Conservation (phyloP, 768 basidiomycete species). For the Dendrothele bispora region DNA sequence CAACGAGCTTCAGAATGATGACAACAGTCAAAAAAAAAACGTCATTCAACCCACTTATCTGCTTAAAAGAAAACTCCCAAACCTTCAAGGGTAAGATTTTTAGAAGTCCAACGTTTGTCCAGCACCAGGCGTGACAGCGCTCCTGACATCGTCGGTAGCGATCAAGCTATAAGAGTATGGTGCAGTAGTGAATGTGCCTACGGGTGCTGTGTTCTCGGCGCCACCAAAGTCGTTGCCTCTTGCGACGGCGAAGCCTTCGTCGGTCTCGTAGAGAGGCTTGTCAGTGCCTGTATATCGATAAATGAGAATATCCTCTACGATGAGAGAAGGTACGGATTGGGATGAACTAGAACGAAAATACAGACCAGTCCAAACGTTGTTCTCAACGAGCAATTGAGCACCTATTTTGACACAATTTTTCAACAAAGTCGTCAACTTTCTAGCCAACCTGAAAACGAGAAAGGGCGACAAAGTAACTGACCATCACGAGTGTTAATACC, state of each 20-base stretch:
- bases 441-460: neutral
- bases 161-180: constrained; percentile 35
- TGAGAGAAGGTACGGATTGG: neutral
- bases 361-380: constrained; percentile 45
- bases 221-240: constrained; percentile 36
- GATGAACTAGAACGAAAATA: neutral
- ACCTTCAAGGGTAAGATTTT: too few relatives aligned
- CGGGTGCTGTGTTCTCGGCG: constrained; percentile 29
- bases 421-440: neutral
- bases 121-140: constrained; percentile 27
- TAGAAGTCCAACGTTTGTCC: constrained; percentile 31
- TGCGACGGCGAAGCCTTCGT: constrained; percentile 40
- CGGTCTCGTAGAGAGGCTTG: constrained; percentile 41
- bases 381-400: constrained; percentile 47
- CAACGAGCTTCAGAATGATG: too few relatives aligned
- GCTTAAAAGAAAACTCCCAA: too few relatives aligned
- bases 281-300: constrained; percentile 21
- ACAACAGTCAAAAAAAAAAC: too few relatives aligned
- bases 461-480: constrained; percentile 15
- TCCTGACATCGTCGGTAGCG: constrained; percentile 22
- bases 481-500: constrained; percentile 45
- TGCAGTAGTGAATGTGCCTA: constrained; percentile 31
- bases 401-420: constrained; percentile 20
- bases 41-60: too few relatives aligned
- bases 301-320: neutral